Conservation (phyloP, 169 alveolate species). For the Plasmodium adleri region DNA sequence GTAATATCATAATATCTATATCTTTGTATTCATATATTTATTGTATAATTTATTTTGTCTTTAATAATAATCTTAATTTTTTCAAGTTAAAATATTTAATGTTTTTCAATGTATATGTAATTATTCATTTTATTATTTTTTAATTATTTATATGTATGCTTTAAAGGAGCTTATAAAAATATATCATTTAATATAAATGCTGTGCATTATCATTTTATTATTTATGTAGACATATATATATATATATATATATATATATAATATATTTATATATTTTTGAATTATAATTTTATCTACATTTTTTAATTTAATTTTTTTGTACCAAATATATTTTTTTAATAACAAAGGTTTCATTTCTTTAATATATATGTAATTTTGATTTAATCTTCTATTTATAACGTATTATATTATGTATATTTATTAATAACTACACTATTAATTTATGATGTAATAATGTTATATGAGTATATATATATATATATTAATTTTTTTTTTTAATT, state of each 20-base stretch:
- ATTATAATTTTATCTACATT: too few relatives aligned
- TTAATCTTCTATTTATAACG: too few relatives aligned
- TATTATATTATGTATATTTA: too few relatives aligned
- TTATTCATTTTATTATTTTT: background rate
- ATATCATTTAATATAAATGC: background rate
- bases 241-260: background rate
- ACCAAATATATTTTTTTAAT: constrained; percentile 13
- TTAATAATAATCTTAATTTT: constrained; percentile 31
- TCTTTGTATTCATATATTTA: constrained; percentile 8
- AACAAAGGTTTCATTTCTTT: background rate
- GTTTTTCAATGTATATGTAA: too few relatives aligned
- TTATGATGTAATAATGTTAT: too few relatives aligned
- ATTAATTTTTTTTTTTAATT: too few relatives aligned
- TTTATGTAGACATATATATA: background rate
- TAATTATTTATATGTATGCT: background rate
- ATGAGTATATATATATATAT: too few relatives aligned
- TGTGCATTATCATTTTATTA: background rate
- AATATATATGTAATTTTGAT: too few relatives aligned
- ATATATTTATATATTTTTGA: background rate
- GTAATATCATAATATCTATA: background rate
- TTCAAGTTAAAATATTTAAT: constrained; percentile 10
- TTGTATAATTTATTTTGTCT: constrained; percentile 31
- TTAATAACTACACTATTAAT: too few relatives aligned
- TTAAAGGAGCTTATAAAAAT: background rate
- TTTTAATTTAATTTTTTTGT: constrained; percentile 12